Evolutionary conservation across 768 basidiomycete species (phyloP).

Genomic region (Thelephora aurantiotincta): DNA sequence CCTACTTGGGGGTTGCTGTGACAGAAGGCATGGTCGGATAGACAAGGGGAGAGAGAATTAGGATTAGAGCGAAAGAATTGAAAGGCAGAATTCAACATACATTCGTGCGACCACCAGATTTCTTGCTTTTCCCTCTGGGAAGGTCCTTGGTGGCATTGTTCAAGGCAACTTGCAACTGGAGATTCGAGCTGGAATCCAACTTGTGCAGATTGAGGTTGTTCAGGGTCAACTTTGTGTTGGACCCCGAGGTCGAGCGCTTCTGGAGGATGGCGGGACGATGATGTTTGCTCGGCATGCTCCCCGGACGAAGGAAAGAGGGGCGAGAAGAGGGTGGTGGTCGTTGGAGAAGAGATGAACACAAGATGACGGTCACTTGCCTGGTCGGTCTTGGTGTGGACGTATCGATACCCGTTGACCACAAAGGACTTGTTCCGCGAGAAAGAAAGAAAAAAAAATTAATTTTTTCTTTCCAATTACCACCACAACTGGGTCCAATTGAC

Average conservation of each 20-base stretch:
- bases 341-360: slow-evolving; percentile 5
- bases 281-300: slow-evolving; percentile 11
- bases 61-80: no score
- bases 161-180: no score
- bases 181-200: no score
- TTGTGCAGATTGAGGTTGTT: not conserved
- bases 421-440: not conserved
- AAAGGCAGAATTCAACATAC: no score
- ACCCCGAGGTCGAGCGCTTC: slow-evolving; percentile 5
- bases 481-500: not conserved
- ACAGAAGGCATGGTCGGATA: no score
- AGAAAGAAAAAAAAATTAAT: not conserved
- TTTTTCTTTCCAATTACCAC: not conserved
- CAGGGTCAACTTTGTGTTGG: slow-evolving; percentile 5
- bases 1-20: not conserved
- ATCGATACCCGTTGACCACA: not conserved
- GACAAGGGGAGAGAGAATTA: no score
- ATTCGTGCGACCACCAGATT: no score
- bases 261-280: slow-evolving; percentile 11
- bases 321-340: slow-evolving; percentile 1
- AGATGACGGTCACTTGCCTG: slow-evolving; percentile 3
- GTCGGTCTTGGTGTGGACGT: no score
- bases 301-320: slow-evolving; percentile 6
- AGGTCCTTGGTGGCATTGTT: no score
- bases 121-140: no score